phyloP scores from a whole-genome alignment of 441 rosid species.

The Brassica hybrid region DNA sequence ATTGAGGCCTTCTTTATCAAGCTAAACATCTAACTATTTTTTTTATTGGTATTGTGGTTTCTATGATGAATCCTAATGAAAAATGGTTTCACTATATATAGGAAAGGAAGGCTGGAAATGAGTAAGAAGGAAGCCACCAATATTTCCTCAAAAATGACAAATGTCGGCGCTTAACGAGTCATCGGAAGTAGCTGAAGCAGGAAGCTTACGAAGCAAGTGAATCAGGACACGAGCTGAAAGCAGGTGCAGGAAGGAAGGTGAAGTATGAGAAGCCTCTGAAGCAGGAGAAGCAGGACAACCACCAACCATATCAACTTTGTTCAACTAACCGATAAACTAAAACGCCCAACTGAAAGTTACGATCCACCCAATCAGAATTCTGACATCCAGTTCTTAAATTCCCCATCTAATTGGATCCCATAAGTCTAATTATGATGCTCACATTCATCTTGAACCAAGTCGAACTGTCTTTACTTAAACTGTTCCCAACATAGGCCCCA shows the following conservation, averaged over 20 bases:
- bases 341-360: neutral
- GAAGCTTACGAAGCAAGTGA: too few species aligned
- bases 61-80: neutral
- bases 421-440: neutral
- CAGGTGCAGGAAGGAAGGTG: neutral
- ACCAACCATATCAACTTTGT: neutral
- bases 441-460: neutral
- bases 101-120: too few species aligned
- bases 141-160: too few species aligned
- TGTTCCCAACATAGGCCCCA: neutral
- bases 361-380: neutral
- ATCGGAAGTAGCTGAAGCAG: too few species aligned
- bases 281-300: neutral
- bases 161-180: too few species aligned
- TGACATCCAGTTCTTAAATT: too few species aligned
- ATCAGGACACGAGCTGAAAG: too few species aligned
- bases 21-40: neutral
- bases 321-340: neutral
- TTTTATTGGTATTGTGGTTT: neutral
- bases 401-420: neutral
- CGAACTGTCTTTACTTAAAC: neutral
- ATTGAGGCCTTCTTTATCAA: neutral
- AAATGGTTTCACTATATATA: too few species aligned
- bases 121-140: too few species aligned
- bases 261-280: too few species aligned